Conservation (phyloP, 345 rosid species). For the Syzygium aromaticum region DNA sequence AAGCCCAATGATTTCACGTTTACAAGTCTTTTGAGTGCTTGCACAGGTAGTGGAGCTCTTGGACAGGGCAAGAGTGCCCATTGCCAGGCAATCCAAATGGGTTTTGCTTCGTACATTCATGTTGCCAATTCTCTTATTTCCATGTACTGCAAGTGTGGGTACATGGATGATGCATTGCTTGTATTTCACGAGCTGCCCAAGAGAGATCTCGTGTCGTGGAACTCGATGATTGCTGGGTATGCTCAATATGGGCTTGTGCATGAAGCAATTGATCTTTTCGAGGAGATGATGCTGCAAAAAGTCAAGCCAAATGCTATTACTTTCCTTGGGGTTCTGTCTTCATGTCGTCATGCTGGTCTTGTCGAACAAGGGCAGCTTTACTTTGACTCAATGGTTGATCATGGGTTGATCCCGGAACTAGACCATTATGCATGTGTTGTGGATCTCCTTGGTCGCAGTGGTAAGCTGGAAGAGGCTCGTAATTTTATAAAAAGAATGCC, state of each 20-base stretch:
- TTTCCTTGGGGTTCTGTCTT: constrained; percentile 78
- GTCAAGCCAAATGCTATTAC: constrained; percentile 61
- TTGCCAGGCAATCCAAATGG: constrained; percentile 56
- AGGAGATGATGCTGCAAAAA: constrained; percentile 38
- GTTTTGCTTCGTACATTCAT: constrained; percentile 46
- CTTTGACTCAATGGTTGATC: constrained; percentile 50
- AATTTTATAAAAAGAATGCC: constrained; percentile 57
- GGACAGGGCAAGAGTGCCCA: constrained; percentile 77
- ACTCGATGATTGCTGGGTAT: constrained; percentile 91
- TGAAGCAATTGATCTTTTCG: constrained; percentile 50
- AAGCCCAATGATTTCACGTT: constrained; percentile 76
- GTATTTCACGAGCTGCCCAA: constrained; percentile 31
- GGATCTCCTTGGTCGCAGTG: constrained; percentile 89
- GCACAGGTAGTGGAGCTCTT: constrained; percentile 72
- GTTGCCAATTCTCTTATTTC: constrained; percentile 73
- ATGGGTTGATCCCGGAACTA: constrained; percentile 44
- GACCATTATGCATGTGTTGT: constrained; percentile 81
- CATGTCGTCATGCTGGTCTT: constrained; percentile 80
- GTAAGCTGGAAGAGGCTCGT: constrained; percentile 61
- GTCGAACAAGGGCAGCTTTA: constrained; percentile 47
- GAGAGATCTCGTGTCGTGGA: constrained; percentile 80
- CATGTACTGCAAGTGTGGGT: constrained; percentile 82
- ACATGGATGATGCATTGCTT: constrained; percentile 33
- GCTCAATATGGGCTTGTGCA: constrained; percentile 68
- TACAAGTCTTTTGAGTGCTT: constrained; percentile 69